These are phyloP conservation scores for Metschnikowia kunwiensis DNA, from an alignment of 805 yeast genomes.

Conservation along the genomic window DNA sequence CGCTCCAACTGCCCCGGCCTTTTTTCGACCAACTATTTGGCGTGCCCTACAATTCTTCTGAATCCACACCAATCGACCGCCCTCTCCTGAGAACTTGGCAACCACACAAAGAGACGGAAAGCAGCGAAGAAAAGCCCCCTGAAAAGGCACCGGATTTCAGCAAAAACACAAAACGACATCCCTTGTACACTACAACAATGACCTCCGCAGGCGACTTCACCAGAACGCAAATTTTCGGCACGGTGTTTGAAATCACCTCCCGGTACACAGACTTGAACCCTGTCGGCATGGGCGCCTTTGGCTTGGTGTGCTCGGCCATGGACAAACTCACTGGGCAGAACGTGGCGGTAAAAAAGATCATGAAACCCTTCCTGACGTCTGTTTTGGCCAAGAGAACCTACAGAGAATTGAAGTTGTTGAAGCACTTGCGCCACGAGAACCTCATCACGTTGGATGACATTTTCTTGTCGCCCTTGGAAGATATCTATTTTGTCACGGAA, in stretches of 20 bases:
- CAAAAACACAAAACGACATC: too few relatives aligned
- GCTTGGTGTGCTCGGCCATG: constrained; percentile 92
- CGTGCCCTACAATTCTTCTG: too few relatives aligned
- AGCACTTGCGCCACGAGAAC: constrained; percentile 93
- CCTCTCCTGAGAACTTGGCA: too few relatives aligned
- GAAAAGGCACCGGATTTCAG: too few relatives aligned
- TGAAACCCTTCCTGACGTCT: constrained; percentile 95
- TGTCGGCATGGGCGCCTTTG: constrained; percentile 99
- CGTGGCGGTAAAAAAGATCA: constrained; percentile 95
- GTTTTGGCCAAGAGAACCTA: constrained; percentile 95
- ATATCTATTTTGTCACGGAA: constrained; percentile 94
- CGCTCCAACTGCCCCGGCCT: too few relatives aligned
- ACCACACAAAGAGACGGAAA: too few relatives aligned
- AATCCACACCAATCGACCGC: too few relatives aligned
- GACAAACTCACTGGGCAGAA: constrained; percentile 88
- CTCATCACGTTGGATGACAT: constrained; percentile 57
- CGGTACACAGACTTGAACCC: constrained; percentile 91
- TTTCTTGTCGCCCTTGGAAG: constrained; percentile 77
- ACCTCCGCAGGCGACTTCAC: constrained; percentile 46
- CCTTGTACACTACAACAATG: constrained; percentile 25
- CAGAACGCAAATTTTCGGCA: constrained; percentile 91
- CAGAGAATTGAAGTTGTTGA: constrained; percentile 88
- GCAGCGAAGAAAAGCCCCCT: too few relatives aligned
- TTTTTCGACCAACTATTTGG: too few relatives aligned
- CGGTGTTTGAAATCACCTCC: constrained; percentile 89